Conservation (phyloP, 768 basidiomycete genomes). For the Russula abietina region DNA sequence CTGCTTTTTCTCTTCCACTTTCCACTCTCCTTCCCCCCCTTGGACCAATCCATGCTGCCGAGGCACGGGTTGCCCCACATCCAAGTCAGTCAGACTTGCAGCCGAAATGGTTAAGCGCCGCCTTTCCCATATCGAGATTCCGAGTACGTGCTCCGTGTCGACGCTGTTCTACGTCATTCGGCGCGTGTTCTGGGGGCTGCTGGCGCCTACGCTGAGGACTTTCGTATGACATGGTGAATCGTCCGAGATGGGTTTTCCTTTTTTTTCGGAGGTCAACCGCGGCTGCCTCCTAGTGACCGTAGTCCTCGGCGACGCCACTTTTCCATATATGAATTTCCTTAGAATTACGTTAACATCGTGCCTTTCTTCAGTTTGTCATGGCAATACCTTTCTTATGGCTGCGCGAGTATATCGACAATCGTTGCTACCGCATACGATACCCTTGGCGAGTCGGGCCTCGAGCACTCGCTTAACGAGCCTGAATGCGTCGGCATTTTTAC, state of each 20-base stretch:
- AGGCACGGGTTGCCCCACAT: no score
- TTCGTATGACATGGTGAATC: no score
- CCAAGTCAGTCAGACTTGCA: no score
- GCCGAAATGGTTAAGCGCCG: no score
- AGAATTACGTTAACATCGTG: background rate
- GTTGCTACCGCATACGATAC: conserved; percentile 97
- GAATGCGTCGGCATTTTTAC: conserved; percentile 82
- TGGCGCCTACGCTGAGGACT: no score
- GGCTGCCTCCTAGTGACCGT: background rate
- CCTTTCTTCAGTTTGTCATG: conserved; percentile 56
- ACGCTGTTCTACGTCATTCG: no score
- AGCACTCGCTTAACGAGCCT: conserved; percentile 87
- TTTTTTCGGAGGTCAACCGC: no score
- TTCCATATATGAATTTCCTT: background rate
- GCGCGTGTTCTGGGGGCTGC: no score
- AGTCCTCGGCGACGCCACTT: background rate
- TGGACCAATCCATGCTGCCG: background rate
- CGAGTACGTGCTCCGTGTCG: no score
- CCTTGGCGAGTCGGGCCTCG: conserved; percentile 80
- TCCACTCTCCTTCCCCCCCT: background rate
- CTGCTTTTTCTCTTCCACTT: background rate
- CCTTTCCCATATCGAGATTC: no score
- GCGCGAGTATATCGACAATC: conserved; percentile 65
- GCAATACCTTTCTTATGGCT: conserved; percentile 84
- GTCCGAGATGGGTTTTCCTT: no score